Conservation (phyloP, 2,329 filamentous ascomycete genomes). For the Alternaria ethzedia region DNA sequence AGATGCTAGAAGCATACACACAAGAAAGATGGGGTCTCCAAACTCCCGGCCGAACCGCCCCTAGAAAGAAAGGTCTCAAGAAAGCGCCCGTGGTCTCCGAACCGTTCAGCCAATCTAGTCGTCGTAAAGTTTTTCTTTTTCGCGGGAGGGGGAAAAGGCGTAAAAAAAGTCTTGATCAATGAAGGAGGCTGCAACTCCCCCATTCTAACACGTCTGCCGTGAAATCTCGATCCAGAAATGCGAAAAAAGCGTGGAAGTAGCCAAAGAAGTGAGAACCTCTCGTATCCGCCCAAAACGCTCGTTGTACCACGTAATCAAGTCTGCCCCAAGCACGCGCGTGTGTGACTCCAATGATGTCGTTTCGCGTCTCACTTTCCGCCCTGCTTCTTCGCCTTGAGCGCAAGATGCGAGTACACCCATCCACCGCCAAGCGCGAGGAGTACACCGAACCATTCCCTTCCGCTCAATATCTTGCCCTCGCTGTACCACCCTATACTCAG, state of each 20-base stretch:
- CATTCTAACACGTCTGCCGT: background rate
- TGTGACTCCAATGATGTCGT: background rate
- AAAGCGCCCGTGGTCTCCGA: background rate
- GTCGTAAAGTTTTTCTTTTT: background rate
- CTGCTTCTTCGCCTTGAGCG: constrained; percentile 46
- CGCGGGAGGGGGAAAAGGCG: background rate
- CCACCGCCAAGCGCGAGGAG: constrained; percentile 54
- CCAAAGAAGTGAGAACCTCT: background rate
- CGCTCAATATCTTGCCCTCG: constrained; percentile 51
- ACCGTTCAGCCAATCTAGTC: background rate
- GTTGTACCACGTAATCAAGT: background rate
- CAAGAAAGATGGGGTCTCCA: background rate
- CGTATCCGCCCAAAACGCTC: background rate
- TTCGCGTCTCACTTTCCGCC: constrained; percentile 29
- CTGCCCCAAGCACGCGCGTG: background rate
- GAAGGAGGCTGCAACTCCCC: background rate
- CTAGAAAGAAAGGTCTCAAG: background rate
- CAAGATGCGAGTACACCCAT: constrained; percentile 54
- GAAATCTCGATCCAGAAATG: background rate
- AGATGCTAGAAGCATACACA: background rate
- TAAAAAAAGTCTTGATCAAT: background rate
- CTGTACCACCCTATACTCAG: constrained; percentile 55
- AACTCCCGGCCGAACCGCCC: background rate
- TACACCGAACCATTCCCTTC: constrained; percentile 52
- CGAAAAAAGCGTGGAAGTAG: background rate